phyloP scores from a whole-genome alignment of 2,329 filamentous ascomycete species.

The Penicillium psychrosexuale region DNA sequence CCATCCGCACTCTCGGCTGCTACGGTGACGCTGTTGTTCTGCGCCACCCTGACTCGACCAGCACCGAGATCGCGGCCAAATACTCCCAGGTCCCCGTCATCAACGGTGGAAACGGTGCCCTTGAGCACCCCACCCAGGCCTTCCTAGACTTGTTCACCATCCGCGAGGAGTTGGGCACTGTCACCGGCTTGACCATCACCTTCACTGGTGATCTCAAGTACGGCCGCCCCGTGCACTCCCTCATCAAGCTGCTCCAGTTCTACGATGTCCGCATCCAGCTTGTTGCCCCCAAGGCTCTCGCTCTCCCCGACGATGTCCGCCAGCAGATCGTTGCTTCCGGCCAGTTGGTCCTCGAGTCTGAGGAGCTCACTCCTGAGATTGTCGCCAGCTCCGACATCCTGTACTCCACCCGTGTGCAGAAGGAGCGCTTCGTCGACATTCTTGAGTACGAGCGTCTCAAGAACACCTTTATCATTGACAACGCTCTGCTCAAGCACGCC shows the following conservation, averaged over 20 bases:
- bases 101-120: slow-evolving; percentile 93
- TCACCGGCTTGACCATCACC: slow-evolving; percentile 92
- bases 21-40: slow-evolving; percentile 96
- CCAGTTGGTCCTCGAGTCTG: slow-evolving; percentile 72
- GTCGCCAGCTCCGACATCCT: slow-evolving; percentile 83
- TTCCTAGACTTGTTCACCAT: slow-evolving; percentile 98
- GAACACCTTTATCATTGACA: slow-evolving; percentile 85
- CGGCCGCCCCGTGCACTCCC: slow-evolving; percentile 90
- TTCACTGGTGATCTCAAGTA: slow-evolving; percentile 92
- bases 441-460: slow-evolving; percentile 83
- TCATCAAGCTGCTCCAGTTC: slow-evolving; percentile 89
- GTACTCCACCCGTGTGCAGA: slow-evolving; percentile 96
- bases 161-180: slow-evolving; percentile 92
- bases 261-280: slow-evolving; percentile 95
- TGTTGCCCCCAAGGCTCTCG: slow-evolving; percentile 75
- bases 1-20: slow-evolving; percentile 86
- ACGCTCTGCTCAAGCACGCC: slow-evolving; percentile 81
- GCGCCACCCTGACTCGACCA: slow-evolving; percentile 80
- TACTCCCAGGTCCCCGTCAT: slow-evolving; percentile 89
- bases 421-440: slow-evolving; percentile 84
- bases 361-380: slow-evolving; percentile 80
- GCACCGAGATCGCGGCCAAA: slow-evolving; percentile 77
- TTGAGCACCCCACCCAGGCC: slow-evolving; percentile 95
- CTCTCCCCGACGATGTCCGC: slow-evolving; percentile 71
- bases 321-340: slow-evolving; percentile 69